Base-by-base conservation (phyloP, 108 stramenopile species). In the Fragilariopsis cylindrus region DNA sequence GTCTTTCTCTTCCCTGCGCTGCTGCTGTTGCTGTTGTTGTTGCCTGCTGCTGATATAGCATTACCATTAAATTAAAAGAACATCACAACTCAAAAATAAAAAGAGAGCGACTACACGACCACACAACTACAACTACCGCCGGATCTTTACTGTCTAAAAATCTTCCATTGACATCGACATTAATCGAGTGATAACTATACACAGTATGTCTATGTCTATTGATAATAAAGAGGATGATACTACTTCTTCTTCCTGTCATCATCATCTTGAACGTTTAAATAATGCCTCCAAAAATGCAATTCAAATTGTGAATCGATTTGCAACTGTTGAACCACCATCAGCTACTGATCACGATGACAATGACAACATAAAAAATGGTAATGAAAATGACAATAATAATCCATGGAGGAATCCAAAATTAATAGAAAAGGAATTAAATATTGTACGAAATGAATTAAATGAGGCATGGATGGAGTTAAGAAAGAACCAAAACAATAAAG, bases 391-490 rank as follows among this genome's bases (percentile, higher is more conserved):
- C 45, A 9, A 65, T 4, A 7, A 16, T n/a, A 30, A 15, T 52
- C 76, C 81, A 15, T 83, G 82, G 82, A 13, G n/a, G 5, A 41
- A 83, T 75, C 82, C 82, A 5, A 43, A 78, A 48, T 2, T n/a
- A 43, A 83, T 83, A 4, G 56, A 65, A 12, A 50, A 78, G 16
- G 7, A 65, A 48, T 47, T 83, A 0, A 40, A 60, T n/a, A 19
- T 4, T 7, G 77, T 77, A 18, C 82, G 82, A 1, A 44, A 48
- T 13, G 45, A 78, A 19, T 30, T 83, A 1, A 30, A 47, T 46
- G 18, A 66, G 3, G 82, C 82, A 4, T 74, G 73, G 74, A 50
- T 53, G 9, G 72, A 72, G 1, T 19, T 74, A 30, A 30, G 4
- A 60, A 30, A 4, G 12, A 9, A 57, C 7, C 57, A 57, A 7